These are phyloP conservation scores for Amborella trichopoda DNA, from an alignment of 164 flowering plant genomes.

Conservation along the genomic window DNA sequence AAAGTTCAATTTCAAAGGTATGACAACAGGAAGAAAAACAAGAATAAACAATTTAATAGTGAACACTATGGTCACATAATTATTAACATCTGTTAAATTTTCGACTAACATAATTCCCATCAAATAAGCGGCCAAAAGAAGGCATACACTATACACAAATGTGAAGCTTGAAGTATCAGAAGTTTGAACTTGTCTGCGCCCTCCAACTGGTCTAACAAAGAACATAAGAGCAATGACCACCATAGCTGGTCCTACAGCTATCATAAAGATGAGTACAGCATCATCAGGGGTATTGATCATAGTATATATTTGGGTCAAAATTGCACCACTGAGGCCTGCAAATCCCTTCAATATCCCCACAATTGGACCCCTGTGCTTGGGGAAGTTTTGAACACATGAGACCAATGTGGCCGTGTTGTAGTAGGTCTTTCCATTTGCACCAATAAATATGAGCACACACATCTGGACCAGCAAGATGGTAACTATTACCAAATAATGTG, in stretches of 20 bases:
- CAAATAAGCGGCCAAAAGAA: constrained; percentile 81
- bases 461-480: constrained; percentile 32
- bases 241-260: constrained; percentile 92
- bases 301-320: constrained; percentile 33
- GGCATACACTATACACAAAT: constrained; percentile 67
- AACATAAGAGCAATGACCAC: constrained; percentile 74
- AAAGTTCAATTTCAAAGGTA: constrained; percentile 48
- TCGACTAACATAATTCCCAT: constrained; percentile 94
- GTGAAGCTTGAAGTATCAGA: constrained; percentile 67
- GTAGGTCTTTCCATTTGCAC: constrained; percentile 51
- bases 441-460: constrained; percentile 25
- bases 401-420: constrained; percentile 53
- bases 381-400: constrained; percentile 51
- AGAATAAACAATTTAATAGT: constrained; percentile 54
- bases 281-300: constrained; percentile 52
- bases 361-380: constrained; percentile 48
- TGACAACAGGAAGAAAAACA: constrained; percentile 46
- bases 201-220: constrained; percentile 83
- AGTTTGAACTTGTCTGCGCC: constrained; percentile 70
- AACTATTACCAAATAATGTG: no score
- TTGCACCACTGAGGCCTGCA: constrained; percentile 53
- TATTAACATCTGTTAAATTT: constrained; percentile 60
- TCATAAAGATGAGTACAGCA: constrained; percentile 80
- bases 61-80: constrained; percentile 36
- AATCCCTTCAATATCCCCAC: constrained; percentile 58